Conservation (phyloP, 345 rosid species). For the Eutrema heterophyllum region DNA sequence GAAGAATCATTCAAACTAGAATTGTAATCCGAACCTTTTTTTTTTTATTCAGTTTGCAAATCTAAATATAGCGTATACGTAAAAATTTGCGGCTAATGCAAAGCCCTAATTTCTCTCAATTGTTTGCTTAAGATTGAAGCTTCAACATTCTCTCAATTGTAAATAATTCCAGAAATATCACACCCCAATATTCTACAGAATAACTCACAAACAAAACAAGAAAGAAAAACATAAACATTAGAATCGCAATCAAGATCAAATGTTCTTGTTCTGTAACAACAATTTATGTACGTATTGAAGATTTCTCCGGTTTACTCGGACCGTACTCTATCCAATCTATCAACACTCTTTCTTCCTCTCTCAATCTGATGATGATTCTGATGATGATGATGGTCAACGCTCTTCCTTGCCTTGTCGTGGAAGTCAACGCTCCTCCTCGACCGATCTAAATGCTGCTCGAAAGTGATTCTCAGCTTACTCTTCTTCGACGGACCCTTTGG, state of each 20-base stretch:
- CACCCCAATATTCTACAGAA: constrained; percentile 18
- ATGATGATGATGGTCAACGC: constrained; percentile 42
- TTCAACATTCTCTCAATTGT: background rate
- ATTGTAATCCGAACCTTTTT: background rate
- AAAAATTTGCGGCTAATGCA: background rate
- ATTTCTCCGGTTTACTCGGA: constrained; percentile 38
- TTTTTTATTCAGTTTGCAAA: background rate
- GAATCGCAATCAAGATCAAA: constrained; percentile 23
- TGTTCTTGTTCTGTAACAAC: constrained; percentile 14
- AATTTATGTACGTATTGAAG: constrained; percentile 18
- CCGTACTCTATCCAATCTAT: constrained; percentile 72
- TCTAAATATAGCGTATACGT: background rate
- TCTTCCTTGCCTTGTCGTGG: constrained; percentile 81
- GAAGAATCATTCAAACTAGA: background rate
- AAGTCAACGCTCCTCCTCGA: constrained; percentile 87
- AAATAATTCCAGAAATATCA: background rate
- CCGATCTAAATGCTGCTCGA: constrained; percentile 69
- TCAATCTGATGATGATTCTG: constrained; percentile 50
- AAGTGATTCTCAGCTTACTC: constrained; percentile 47
- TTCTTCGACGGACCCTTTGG: constrained; percentile 41
- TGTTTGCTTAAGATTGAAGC: constrained; percentile 1
- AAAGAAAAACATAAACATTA: constrained; percentile 14
- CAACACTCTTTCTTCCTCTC: constrained; percentile 82
- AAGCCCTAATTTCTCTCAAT: background rate
- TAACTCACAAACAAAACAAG: background rate